Evolutionary conservation across 2,329 filamentous ascomycete species (phyloP).

Genomic region (Cytospora mali): DNA sequence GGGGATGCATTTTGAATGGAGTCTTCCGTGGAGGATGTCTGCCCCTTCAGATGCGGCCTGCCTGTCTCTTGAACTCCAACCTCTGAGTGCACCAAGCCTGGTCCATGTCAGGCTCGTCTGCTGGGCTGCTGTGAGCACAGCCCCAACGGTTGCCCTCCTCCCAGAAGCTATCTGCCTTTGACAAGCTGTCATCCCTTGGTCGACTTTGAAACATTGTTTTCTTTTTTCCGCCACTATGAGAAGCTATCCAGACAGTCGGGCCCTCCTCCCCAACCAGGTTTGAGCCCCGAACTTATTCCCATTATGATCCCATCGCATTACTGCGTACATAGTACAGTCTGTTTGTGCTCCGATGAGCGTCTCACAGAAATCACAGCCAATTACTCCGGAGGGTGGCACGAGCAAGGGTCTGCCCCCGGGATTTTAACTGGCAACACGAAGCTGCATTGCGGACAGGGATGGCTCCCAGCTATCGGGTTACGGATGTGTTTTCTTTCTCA

Average conservation of each 20-base stretch:
- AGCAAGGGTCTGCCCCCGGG: conserved; percentile 22
- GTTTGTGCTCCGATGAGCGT: conserved; percentile 8
- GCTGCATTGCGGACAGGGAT: conserved; percentile 18
- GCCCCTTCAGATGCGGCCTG: conserved; percentile 6
- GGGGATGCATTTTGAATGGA: conserved; percentile 20
- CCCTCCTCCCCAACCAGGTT: neutral
- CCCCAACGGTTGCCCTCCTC: neutral
- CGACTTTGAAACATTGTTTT: neutral
- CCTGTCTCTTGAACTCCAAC: conserved; percentile 18
- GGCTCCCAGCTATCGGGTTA: conserved; percentile 17
- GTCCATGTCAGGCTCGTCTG: conserved; percentile 19
- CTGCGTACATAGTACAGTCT: neutral
- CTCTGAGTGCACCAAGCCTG: conserved; percentile 3
- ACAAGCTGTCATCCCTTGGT: conserved; percentile 2
- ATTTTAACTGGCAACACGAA: conserved; percentile 23
- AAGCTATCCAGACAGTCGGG: conserved; percentile 13
- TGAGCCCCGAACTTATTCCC: neutral
- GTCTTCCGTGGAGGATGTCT: conserved; percentile 11
- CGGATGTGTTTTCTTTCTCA: conserved; percentile 19
- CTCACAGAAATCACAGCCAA: conserved; percentile 15
- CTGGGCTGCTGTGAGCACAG: conserved; percentile 4
- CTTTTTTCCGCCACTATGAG: neutral
- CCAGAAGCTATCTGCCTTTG: neutral
- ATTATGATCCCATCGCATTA: neutral
- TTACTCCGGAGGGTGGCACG: conserved; percentile 25